phyloP scores from a whole-genome alignment of 192 early-diverging fungal genomes.

The Paraglomus brasilianum region DNA sequence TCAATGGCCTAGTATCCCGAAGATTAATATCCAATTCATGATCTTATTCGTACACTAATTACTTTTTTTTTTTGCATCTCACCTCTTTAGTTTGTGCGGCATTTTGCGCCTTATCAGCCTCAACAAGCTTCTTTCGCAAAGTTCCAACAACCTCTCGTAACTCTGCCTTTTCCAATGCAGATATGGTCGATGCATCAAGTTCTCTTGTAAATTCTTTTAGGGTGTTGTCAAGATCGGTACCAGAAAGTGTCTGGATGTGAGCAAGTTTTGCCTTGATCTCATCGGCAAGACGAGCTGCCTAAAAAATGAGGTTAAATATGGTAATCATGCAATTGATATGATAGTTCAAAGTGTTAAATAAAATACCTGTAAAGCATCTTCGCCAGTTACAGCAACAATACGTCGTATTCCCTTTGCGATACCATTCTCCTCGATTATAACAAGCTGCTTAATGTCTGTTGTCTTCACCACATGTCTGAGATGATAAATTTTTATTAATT shows the following conservation, averaged over 20 bases:
- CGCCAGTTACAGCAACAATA: constrained; percentile 91
- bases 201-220: constrained; percentile 81
- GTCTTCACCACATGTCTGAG: constrained; percentile 81
- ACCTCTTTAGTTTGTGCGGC: constrained; percentile 79
- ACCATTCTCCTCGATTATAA: constrained; percentile 84
- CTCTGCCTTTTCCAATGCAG: constrained; percentile 73
- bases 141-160: constrained; percentile 69
- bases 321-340: not conserved
- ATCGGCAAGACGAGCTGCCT: constrained; percentile 64
- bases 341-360: not conserved
- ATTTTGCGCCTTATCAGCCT: constrained; percentile 88
- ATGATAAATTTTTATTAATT: not conserved
- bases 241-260: constrained; percentile 55
- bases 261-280: constrained; percentile 68
- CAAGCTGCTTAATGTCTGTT: constrained; percentile 83
- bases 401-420: constrained; percentile 97
- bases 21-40: constrained; percentile 36
- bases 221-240: constrained; percentile 66
- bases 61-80: too few species aligned
- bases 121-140: constrained; percentile 82
- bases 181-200: constrained; percentile 75
- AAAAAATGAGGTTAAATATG: not conserved
- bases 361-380: constrained; percentile 66
- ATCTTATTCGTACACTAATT: constrained; percentile 38
- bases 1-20: constrained; percentile 55